Conservation (phyloP, 1,284 basidiomycete genomes). For the Anthracocystis setariae region DNA sequence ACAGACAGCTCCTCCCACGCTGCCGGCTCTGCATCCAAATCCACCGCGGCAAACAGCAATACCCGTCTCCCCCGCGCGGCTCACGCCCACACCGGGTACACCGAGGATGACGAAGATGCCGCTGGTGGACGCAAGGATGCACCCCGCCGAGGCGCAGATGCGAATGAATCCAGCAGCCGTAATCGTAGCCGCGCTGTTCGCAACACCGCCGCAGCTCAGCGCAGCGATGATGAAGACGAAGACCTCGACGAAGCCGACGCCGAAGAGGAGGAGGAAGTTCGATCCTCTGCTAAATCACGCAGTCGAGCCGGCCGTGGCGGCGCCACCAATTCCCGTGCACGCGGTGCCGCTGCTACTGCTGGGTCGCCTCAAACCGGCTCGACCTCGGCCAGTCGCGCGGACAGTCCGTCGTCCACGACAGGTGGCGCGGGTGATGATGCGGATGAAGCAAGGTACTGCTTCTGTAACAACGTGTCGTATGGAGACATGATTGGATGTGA, state of each 20-base stretch:
- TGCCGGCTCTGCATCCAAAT: slow-evolving; percentile 14
- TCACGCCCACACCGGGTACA: slow-evolving; percentile 41
- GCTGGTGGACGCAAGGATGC: slow-evolving; percentile 30
- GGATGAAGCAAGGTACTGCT: slow-evolving; percentile 81
- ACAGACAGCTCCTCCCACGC: slow-evolving; percentile 17
- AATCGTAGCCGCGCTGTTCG: slow-evolving; percentile 35
- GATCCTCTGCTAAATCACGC: slow-evolving; percentile 19
- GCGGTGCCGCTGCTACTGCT: slow-evolving; percentile 26
- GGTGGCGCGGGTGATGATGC: slow-evolving; percentile 50
- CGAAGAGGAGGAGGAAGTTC: slow-evolving; percentile 15
- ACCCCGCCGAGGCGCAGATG: slow-evolving; percentile 15
- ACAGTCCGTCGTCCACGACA: slow-evolving; percentile 22
- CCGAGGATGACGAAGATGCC: slow-evolving; percentile 46
- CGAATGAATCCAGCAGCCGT: slow-evolving; percentile 21
- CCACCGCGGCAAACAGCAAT: slow-evolving; percentile 28
- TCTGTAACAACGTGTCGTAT: slow-evolving; percentile 85
- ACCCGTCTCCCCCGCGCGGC: slow-evolving; percentile 45
- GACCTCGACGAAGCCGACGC: slow-evolving; percentile 40
- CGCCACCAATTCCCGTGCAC: slow-evolving; percentile 23
- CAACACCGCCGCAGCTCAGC: slow-evolving; percentile 21
- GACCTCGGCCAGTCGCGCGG: slow-evolving; percentile 30
- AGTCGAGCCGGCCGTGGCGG: slow-evolving; percentile 11
- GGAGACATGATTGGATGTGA: slow-evolving; percentile 99
- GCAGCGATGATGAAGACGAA: slow-evolving; percentile 48
- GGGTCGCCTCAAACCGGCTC: slow-evolving; percentile 35